Evolutionary conservation across 306 rosid genomes (phyloP).

Genomic region (Begonia fuchsioides): DNA sequence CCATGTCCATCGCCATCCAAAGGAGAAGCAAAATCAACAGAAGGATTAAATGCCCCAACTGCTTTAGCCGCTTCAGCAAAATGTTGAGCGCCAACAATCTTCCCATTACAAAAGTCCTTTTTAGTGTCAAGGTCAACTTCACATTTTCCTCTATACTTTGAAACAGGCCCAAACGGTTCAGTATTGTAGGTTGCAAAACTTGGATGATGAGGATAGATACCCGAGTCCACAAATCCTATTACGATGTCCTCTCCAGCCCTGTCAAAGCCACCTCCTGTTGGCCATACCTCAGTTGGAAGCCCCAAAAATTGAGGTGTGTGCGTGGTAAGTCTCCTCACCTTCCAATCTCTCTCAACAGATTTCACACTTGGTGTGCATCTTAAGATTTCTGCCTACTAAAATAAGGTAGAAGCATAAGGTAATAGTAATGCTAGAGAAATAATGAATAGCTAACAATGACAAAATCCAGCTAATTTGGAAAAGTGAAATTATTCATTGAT

Average conservation of each 20-base stretch:
- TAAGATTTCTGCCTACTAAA: constrained; percentile 94
- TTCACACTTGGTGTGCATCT: constrained; percentile 78
- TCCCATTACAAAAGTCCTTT: constrained; percentile 79
- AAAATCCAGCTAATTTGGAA: no score
- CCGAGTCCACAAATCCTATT: constrained; percentile 95
- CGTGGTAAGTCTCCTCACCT: constrained; percentile 79
- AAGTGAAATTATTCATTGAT: constrained; percentile 12
- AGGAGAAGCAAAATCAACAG: constrained; percentile 87
- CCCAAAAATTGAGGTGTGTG: constrained; percentile 99
- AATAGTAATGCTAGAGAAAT: constrained; percentile 15
- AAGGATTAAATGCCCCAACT: constrained; percentile 83
- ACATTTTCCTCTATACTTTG: constrained; percentile 84
- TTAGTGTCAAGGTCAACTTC: constrained; percentile 80
- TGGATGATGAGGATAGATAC: constrained; percentile 86
- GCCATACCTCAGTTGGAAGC: constrained; percentile 99
- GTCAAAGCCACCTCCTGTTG: constrained; percentile 97
- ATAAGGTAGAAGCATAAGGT: constrained; percentile 24
- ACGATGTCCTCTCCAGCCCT: constrained; percentile 96
- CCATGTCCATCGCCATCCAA: constrained; percentile 99
- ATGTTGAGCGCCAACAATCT: constrained; percentile 97
- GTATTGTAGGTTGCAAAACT: constrained; percentile 55
- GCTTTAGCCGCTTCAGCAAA: constrained; percentile 97
- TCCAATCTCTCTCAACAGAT: constrained; percentile 90
- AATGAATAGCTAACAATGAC: background rate
- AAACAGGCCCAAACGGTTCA: constrained; percentile 76